Conservation (phyloP, 805 yeast species). For the Wickerhamiella australiensis region DNA sequence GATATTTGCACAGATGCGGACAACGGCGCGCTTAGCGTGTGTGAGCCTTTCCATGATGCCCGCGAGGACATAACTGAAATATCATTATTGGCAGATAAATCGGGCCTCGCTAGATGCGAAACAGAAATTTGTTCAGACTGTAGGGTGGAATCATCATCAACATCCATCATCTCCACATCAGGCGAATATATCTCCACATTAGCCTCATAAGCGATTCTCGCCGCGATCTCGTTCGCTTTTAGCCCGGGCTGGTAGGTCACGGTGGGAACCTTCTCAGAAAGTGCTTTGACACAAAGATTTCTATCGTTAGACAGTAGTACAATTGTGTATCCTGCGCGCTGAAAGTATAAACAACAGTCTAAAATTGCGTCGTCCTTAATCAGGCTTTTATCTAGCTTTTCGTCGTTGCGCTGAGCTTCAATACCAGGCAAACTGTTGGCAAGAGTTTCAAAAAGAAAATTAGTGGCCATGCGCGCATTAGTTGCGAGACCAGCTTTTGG, state of each 20-base stretch:
- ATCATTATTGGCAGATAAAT: no score
- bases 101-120: no score
- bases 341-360: conserved; percentile 66
- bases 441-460: conserved; percentile 58
- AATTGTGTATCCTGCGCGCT: conserved; percentile 25
- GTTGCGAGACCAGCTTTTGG: conserved; percentile 14
- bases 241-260: conserved; percentile 38
- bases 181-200: neutral
- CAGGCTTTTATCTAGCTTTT: conserved; percentile 37
- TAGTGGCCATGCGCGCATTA: conserved; percentile 58
- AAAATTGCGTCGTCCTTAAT: conserved; percentile 69
- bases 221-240: conserved; percentile 39
- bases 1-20: no score
- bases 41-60: no score
- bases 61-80: no score
- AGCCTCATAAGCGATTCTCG: conserved; percentile 32
- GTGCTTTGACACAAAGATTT: conserved; percentile 68
- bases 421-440: conserved; percentile 42
- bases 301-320: conserved; percentile 73
- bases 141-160: neutral
- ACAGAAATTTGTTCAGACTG: neutral
- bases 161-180: neutral
- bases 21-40: no score
- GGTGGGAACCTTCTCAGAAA: conserved; percentile 47
- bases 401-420: conserved; percentile 50